Evolutionary conservation across 2,329 filamentous ascomycete species (phyloP).

Genomic region (Chalaropsis ovoidea): DNA sequence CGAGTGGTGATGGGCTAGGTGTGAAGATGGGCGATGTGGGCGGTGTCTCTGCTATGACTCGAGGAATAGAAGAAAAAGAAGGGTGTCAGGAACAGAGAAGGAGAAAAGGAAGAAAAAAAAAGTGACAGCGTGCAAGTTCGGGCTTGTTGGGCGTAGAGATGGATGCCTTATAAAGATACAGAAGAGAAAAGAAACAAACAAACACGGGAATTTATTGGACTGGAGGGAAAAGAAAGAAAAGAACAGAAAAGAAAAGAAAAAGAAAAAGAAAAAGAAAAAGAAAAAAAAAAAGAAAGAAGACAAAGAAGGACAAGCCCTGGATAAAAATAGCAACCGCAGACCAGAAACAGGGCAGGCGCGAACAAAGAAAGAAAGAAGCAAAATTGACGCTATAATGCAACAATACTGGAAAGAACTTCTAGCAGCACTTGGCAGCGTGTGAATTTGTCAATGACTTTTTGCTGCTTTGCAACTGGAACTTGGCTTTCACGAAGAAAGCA

Average conservation of each 20-base stretch:
- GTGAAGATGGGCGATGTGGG: background rate
- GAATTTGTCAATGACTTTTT: background rate
- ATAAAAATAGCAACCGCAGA: conserved; percentile 1
- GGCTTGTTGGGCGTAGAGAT: background rate
- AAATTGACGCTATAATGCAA: background rate
- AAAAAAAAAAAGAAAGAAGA: no score
- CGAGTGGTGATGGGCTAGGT: background rate
- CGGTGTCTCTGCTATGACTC: conserved; percentile 3
- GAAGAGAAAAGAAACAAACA: conserved; percentile 7
- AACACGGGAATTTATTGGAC: background rate
- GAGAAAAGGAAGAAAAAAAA: conserved; percentile 4
- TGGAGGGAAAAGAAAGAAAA: background rate
- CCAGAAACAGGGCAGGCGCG: background rate
- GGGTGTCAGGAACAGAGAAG: conserved; percentile 6
- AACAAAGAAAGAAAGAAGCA: conserved; percentile 1
- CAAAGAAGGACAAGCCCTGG: background rate
- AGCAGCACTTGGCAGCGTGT: background rate
- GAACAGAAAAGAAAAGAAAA: background rate
- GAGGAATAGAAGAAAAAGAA: conserved; percentile 11
- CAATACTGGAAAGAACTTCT: background rate
- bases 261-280: background rate
- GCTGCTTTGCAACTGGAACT: background rate
- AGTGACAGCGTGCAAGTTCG: background rate
- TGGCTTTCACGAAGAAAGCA: no score
- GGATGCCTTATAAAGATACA: conserved; percentile 12